Evolutionary conservation across 1,284 basidiomycete species (phyloP), one percentile per base, ranked within the genome.

Genomic region (Fistulinella cinereoalba): DNA sequence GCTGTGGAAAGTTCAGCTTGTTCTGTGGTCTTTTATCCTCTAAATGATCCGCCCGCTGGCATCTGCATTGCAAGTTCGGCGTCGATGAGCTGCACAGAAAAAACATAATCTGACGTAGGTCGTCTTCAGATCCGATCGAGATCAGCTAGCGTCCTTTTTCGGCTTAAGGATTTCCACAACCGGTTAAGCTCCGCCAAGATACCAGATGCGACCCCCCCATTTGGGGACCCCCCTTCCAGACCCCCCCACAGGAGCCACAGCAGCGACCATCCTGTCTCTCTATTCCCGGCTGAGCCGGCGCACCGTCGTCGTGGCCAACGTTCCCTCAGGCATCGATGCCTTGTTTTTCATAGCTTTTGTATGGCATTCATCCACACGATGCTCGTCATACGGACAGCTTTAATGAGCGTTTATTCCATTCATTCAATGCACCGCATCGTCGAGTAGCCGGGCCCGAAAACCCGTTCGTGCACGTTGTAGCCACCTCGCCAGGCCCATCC

Each of bases 1-100:
- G 9, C 8, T 33, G 10, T 37, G 34, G 15, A 13, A 5, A 37
- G 7, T 37, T 12, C 24, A n/a, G 7, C 2, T 9, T 13, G 11
- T 4, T 4, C 10, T 19, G 5, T 41, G 18, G 37, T 34, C 44
- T 47, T 56, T 58, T 56, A 46, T 38, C 19, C 3, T 6, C 9
- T 1, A 6, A 47, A 46, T 25, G 46, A 42, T 51, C 46, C 49
- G 49, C 43, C 49, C 49, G 46, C 28, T 44, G 33, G 41, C 32
- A 41, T 41, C 27, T n/a, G n/a, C 7, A 27, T 15, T 32, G 31
- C 31, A 32, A 12, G 31, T 15, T n/a, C 15, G 31, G 7, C 15
- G 6, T 7, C 6, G 31, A 6, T 3, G 7, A n/a, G 11, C 7
- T 13, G 31, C 16, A 32, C 11, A 32, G 22, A 37, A 42, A 37